Conservation (phyloP, 305 asterid genomes). For the Withania somnifera region DNA sequence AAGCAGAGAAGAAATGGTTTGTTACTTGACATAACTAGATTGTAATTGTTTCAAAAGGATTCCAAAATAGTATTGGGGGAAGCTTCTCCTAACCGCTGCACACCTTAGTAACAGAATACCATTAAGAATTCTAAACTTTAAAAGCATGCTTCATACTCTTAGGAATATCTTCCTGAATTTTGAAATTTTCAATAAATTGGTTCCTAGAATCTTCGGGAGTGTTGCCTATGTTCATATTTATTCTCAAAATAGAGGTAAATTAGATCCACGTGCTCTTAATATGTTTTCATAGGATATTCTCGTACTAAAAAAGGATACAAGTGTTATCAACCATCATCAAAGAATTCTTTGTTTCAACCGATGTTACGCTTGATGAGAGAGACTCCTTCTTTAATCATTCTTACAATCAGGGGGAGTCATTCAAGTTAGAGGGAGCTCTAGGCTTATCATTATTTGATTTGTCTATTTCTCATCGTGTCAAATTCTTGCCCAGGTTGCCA, state of each 20-base stretch:
- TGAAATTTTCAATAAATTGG: background rate
- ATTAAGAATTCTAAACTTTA: background rate
- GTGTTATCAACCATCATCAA: too few relatives aligned
- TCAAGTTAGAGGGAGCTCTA: too few relatives aligned
- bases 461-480: too few relatives aligned
- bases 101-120: background rate
- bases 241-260: background rate
- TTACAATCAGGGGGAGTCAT: too few relatives aligned
- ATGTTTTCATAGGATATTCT: background rate
- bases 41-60: background rate
- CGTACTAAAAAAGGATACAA: background rate
- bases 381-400: too few relatives aligned
- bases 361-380: too few relatives aligned
- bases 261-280: background rate
- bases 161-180: background rate
- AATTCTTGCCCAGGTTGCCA: too few relatives aligned
- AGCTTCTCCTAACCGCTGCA: background rate
- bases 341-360: too few relatives aligned
- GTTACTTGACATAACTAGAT: background rate
- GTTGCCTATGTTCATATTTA: background rate
- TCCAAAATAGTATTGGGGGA: background rate
- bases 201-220: background rate
- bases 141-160: background rate
- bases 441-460: too few relatives aligned
- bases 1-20: too few relatives aligned